Base-by-base conservation (phyloP, 1,284 basidiomycete species). In the Phellopilus nigrolimitatus region DNA sequence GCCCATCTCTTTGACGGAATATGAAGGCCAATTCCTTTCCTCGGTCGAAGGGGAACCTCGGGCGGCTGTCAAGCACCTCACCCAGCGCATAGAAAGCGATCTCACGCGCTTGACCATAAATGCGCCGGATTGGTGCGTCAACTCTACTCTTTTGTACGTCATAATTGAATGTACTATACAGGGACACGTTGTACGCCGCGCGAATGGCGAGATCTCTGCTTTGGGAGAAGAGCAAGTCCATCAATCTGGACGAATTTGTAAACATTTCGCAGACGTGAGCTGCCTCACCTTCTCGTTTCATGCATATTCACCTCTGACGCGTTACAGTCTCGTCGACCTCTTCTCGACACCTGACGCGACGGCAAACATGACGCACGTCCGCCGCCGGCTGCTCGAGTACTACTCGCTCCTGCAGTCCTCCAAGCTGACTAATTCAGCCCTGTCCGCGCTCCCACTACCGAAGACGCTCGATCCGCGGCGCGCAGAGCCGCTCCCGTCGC, bases 121-220 rank as follows among this genome's bases (percentile, higher is more conserved):
- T 64, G 90, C 91, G 7, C 86, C 90, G 24, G 90, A 97, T 66
- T 98, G 95, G 95, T 91, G 63, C 57, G 78, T 71, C 34, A 10
- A 33, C 42, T 49, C 44, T 5, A 25, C n/a, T 24, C 43, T 9
- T 19, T 21, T n/a, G 15, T 30, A 31, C 37, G 22, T 21, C 3
- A 7, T 33, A 21, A 19, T 12, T 15, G 24, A n/a, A 25, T 7
- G 10, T n/a, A 22, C 5, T 21, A 34, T 40, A 12, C 60, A 94
- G 91, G 91, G 85, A 93, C 56, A 89, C 89, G 0, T 73, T 91
- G 3, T 89, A 88, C 64, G 82, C 82, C 27, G 91, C 91, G 9
- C 80, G 88, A 51, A 92, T 95, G 84, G 91, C 94, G 4, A 74
- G 90, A 48, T 89, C 97, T 64, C 71, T 98, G 39, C 73, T 97